phyloP scores from a whole-genome alignment of 805 yeast genomes.

The Wickerhamomyces strasburgensis region DNA sequence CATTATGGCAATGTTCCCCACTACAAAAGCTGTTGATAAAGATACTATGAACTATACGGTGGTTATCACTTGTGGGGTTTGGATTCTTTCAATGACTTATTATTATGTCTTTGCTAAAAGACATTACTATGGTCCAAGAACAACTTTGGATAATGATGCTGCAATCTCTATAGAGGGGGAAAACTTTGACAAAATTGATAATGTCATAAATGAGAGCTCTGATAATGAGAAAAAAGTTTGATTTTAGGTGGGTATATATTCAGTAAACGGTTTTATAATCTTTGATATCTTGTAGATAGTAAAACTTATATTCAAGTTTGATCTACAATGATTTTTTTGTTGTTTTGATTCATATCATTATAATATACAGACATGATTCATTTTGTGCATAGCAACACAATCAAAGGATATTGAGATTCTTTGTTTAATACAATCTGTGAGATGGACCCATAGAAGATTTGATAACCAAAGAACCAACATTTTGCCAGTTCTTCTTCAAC shows the following conservation, averaged over 20 bases:
- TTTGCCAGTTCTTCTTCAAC: constrained; percentile 99
- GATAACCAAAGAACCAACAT: constrained; percentile 98
- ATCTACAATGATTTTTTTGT: too few relatives aligned
- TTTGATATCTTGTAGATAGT: too few relatives aligned
- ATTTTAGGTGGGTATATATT: background rate
- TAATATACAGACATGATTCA: background rate
- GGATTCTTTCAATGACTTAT: constrained; percentile 49
- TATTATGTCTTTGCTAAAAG: constrained; percentile 49
- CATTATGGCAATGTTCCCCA: constrained; percentile 57
- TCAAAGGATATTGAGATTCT: constrained; percentile 1
- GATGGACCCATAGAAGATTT: constrained; percentile 99
- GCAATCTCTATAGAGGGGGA: background rate
- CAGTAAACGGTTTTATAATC: background rate
- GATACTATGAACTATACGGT: constrained; percentile 63
- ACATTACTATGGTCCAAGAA: constrained; percentile 51
- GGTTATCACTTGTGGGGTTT: constrained; percentile 57
- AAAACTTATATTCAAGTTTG: too few relatives aligned
- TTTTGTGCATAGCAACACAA: background rate
- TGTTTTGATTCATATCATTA: background rate
- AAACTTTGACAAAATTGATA: constrained; percentile 2
- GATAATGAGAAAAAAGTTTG: constrained; percentile 2
- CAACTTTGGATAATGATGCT: constrained; percentile 1
- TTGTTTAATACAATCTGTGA: constrained; percentile 91
- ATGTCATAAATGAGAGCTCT: background rate
- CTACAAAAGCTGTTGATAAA: constrained; percentile 31